Base-by-base conservation (phyloP, 2,329 filamentous ascomycete species). In the Intubia oerlemansii region DNA sequence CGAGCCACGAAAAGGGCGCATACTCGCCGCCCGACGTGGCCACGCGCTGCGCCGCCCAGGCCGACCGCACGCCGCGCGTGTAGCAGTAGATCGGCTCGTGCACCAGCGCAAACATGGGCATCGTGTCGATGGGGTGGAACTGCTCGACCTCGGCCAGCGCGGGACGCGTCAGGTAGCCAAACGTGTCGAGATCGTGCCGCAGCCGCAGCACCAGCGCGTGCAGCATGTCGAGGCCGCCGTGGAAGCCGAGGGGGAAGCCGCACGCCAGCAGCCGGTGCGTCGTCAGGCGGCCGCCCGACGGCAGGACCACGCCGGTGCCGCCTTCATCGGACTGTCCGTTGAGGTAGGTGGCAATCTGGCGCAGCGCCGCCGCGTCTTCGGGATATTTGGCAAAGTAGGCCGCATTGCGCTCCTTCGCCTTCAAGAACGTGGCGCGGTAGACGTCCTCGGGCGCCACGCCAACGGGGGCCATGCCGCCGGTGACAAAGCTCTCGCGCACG, bases 1-100 rank as follows among this genome's bases (percentile, higher is more conserved):
- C n/a, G 7, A 68, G 51, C 68, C 67, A 72, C 19, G 49, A 39
- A 38, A 60, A 72, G 17, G 52, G 39, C 3, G 49, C 42, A 5
- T 61, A 42, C 10, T 43, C 35, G 37, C n/a, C 5, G 10, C 18
- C 25, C n/a, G n/a, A n/a, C 13, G 59, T 48, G 38, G 74, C 59
- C 30, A 82, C 52, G 3, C 71, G 59, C 22, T 73, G 56, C 3
- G 78, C 76, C 5, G 80, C 71, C 82, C 82, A 92, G 32, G 67
- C 63, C 2, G 79, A 73, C 7, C 66, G 57, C 19, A 61, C 46
- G 7, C 58, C 56, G 4, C 56, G 64, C 34, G 66, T 65, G 47
- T 77, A 67, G 46, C 76, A 85, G 56, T 93, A 95, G 39, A 84
- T 74, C 7, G 78, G 61, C 49, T 95, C 85, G 45, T 95, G 85